These are phyloP conservation scores for Boletales sp. DNA, from an alignment of 768 basidiomycete genomes.

Conservation along the genomic window DNA sequence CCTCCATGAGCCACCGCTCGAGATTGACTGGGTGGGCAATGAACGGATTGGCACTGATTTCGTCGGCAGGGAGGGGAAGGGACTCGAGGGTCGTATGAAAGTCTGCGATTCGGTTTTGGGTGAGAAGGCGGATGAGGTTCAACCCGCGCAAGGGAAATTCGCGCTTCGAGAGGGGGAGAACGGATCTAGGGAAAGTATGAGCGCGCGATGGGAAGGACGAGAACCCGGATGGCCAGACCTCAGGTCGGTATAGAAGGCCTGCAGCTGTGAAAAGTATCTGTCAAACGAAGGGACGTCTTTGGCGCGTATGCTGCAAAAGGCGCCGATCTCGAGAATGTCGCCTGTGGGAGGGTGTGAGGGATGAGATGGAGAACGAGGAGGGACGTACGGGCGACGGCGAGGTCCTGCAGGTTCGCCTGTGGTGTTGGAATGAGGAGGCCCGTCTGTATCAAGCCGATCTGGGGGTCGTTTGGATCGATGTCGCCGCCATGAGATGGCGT, in stretches of 20 bases:
- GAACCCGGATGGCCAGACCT: slow-evolving; percentile 40
- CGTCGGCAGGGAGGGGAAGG: slow-evolving; percentile 67
- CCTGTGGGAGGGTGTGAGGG: slow-evolving; percentile 42
- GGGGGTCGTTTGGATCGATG: slow-evolving; percentile 2
- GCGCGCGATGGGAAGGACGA: slow-evolving; percentile 1
- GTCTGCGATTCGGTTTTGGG: slow-evolving; percentile 94
- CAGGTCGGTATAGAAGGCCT: slow-evolving; percentile 86
- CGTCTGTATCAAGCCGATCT: slow-evolving; percentile 77
- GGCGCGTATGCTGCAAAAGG: slow-evolving; percentile 87
- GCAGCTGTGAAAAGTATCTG: slow-evolving; percentile 89
- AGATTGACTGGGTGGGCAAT: slow-evolving; percentile 86
- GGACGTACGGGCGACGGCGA: slow-evolving; percentile 68
- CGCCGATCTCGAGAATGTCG: slow-evolving; percentile 93
- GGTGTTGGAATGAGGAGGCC: slow-evolving; percentile 75
- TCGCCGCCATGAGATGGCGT: background rate
- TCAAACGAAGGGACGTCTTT: slow-evolving; percentile 91
- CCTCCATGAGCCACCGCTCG: slow-evolving; percentile 98
- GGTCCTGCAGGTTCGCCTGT: slow-evolving; percentile 59
- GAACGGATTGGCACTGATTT: slow-evolving; percentile 64
- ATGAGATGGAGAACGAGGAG: background rate
- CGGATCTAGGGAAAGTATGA: slow-evolving; percentile 40
- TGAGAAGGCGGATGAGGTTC: slow-evolving; percentile 91
- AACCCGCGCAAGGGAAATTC: slow-evolving; percentile 89
- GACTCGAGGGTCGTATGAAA: slow-evolving; percentile 97
- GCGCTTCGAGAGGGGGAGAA: slow-evolving; percentile 78